Evolutionary conservation across 345 rosid species (phyloP).

Genomic region (Salix brachista): DNA sequence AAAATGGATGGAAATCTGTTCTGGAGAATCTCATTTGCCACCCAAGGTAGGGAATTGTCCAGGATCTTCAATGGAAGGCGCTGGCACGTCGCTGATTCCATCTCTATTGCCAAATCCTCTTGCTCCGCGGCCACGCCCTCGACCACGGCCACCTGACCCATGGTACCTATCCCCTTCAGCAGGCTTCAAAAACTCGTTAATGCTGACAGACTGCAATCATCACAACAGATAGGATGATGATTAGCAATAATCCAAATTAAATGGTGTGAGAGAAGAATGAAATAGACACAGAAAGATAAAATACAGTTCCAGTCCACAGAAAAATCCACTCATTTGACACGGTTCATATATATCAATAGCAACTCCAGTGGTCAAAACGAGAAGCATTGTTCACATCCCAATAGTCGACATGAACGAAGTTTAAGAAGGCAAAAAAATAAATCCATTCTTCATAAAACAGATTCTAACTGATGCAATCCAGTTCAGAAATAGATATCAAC

Average conservation of each 20-base stretch:
- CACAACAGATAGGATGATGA: neutral
- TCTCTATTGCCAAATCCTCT: slow-evolving; percentile 36
- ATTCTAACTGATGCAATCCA: neutral
- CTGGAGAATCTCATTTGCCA: slow-evolving; percentile 41
- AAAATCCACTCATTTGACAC: neutral
- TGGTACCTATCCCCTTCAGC: slow-evolving; percentile 49
- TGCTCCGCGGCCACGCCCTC: slow-evolving; percentile 45
- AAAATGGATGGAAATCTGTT: slow-evolving; percentile 17
- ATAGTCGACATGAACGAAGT: too few relatives aligned
- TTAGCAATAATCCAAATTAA: neutral
- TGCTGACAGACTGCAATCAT: slow-evolving; percentile 47
- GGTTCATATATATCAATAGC: neutral
- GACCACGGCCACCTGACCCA: slow-evolving; percentile 40
- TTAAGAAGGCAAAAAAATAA: too few relatives aligned
- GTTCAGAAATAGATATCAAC: neutral
- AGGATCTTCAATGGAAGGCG: slow-evolving; percentile 59
- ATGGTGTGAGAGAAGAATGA: neutral
- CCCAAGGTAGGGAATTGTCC: slow-evolving; percentile 74
- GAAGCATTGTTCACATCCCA: too few relatives aligned
- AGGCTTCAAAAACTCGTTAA: slow-evolving; percentile 70
- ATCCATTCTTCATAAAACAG: neutral
- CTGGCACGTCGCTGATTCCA: slow-evolving; percentile 22
- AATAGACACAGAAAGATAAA: too few relatives aligned
- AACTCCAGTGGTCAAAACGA: neutral
- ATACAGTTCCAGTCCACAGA: neutral